These are phyloP conservation scores for Silene coronaria DNA, from an alignment of 179 eudicot species.

Conservation along the genomic window DNA sequence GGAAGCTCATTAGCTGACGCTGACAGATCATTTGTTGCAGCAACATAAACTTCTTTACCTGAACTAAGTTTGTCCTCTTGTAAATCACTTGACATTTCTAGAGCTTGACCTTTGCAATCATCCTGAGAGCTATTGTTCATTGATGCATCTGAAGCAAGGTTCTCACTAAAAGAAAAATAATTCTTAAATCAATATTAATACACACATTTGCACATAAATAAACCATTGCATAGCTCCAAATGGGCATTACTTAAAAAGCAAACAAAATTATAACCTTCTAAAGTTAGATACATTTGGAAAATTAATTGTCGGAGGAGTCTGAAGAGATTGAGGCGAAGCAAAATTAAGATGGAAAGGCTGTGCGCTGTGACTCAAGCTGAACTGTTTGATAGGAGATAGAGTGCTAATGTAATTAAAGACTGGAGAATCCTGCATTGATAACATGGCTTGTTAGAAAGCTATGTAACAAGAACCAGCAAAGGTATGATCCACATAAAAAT, in stretches of 20 bases:
- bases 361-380: slow-evolving; percentile 23
- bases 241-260: background rate
- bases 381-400: slow-evolving; percentile 38
- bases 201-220: background rate
- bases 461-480: background rate
- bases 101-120: slow-evolving; percentile 22
- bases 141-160: slow-evolving; percentile 33
- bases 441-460: slow-evolving; percentile 2
- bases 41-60: slow-evolving; percentile 15
- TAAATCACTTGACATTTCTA: slow-evolving; percentile 16
- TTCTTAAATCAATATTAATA: background rate
- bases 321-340: slow-evolving; percentile 31
- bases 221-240: background rate
- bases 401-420: slow-evolving; percentile 44
- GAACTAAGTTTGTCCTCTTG: slow-evolving; percentile 20
- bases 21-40: slow-evolving; percentile 31
- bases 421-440: slow-evolving; percentile 41
- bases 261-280: slow-evolving; percentile 18
- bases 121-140: slow-evolving; percentile 42
- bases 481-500: too few species aligned
- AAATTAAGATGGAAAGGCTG: slow-evolving; percentile 30
- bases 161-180: slow-evolving; percentile 15
- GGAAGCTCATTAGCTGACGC: slow-evolving; percentile 30
- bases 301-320: slow-evolving; percentile 18
- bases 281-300: slow-evolving; percentile 17